Base-by-base conservation (phyloP, 2,329 filamentous ascomycete genomes). In the Penicillium sp. region DNA sequence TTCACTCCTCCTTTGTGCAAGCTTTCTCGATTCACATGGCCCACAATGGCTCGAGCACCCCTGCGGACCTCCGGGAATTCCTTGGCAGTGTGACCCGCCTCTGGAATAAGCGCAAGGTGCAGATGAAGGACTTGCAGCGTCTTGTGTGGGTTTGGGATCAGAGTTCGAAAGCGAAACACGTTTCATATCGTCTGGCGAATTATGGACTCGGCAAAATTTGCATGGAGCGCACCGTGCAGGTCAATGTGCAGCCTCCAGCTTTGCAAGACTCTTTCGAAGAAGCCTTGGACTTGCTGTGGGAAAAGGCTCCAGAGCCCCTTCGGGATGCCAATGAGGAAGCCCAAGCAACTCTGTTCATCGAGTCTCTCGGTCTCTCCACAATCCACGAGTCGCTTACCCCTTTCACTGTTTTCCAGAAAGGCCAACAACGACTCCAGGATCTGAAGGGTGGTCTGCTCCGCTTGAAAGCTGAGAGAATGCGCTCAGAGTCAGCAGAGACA, bases 71-170 rank as follows among this genome's bases (percentile, higher is more conserved):
- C 45, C 78, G 81, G 37, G 77, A 80, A 31, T 79, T 92, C 37
- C 80, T 83, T 35, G 85, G 85, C 10, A 81, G 86, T 56, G 79
- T 90, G 41, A 84, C 88, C 13, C 82, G 85, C 62, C 78, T 87
- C 38, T 93, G 89, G 89, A 87, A 88, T 58, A 91, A 89, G 75
- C 82, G 88, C 33, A 81, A 81, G 56, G 87, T 91, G 17, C 83
- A 80, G 0, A 75, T 83, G 0, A 83, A 86, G 41, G 89, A 93
- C 66, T 78, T 92, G 48, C 85, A 85, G 60, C 81, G 84, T 60
- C 84, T 87, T 61, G 73, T 93, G 23, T 88, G 87, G 49, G 75
- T 91, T n/a, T 80, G 87, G 66, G 77, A 78, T 13, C 69, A 70
- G 38, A 68, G 65, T 21, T 56, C 67, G n/a, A 62, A 62, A 23